Conservation (phyloP, 345 rosid genomes). For the Geranium brycei region DNA sequence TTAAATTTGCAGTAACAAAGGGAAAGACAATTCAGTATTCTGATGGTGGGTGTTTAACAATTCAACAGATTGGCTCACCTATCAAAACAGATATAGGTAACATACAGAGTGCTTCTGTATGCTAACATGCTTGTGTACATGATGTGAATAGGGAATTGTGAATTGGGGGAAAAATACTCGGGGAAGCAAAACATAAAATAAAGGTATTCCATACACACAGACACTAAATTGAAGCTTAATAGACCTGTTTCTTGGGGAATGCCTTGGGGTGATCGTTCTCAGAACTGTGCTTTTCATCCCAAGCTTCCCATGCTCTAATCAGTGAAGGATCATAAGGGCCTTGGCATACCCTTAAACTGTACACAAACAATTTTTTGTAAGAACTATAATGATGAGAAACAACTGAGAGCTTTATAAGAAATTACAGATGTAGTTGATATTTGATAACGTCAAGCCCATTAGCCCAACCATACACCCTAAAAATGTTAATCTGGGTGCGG, state of each 20-base stretch:
- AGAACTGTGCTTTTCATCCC: slow-evolving; percentile 73
- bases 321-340: slow-evolving; percentile 63
- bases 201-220: not conserved
- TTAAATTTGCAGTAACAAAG: not conserved
- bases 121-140: not conserved
- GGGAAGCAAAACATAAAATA: not conserved
- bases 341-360: slow-evolving; percentile 74
- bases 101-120: too few species aligned
- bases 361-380: not conserved
- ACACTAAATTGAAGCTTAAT: slow-evolving; percentile 10
- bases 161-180: not conserved
- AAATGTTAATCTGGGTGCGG: too few species aligned
- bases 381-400: not conserved
- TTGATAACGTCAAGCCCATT: not conserved
- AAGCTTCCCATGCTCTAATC: slow-evolving; percentile 80
- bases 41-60: not conserved
- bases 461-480: too few species aligned
- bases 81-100: too few species aligned
- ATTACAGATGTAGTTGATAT: not conserved
- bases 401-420: not conserved
- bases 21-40: not conserved
- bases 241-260: slow-evolving; percentile 73
- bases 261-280: slow-evolving; percentile 84
- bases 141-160: not conserved
- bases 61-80: not conserved